Evolutionary conservation across 2,329 filamentous ascomycete species (phyloP).

Genomic region (Penicillium palitans): DNA sequence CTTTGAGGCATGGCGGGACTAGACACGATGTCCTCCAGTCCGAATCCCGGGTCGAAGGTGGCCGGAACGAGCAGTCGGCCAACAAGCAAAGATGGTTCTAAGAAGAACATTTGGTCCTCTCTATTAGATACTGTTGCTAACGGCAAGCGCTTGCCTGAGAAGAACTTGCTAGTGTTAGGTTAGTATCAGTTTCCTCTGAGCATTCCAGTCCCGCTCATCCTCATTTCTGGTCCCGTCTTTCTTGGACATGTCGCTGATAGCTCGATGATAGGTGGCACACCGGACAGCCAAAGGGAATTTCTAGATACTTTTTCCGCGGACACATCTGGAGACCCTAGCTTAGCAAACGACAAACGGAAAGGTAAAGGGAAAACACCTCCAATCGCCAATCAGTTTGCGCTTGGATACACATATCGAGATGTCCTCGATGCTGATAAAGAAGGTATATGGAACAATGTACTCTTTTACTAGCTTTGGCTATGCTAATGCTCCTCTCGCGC

Average conservation of each 20-base stretch:
- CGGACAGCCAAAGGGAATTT: conserved; percentile 82
- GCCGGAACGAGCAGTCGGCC: conserved; percentile 41
- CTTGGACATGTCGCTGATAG: conserved; percentile 20
- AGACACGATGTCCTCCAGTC: conserved; percentile 42
- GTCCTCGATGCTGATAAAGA: conserved; percentile 92
- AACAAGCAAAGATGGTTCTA: conserved; percentile 62
- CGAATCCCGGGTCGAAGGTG: conserved; percentile 36
- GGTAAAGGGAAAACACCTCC: conserved; percentile 66
- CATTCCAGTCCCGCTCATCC: neutral
- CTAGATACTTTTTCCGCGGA: conserved; percentile 60
- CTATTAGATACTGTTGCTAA: conserved; percentile 90
- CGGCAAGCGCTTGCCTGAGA: conserved; percentile 85
- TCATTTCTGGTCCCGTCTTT: conserved; percentile 11
- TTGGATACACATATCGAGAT: conserved; percentile 94
- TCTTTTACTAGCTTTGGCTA: neutral
- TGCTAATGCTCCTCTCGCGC: conserved; percentile 5
- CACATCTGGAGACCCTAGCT: conserved; percentile 39
- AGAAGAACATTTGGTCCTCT: conserved; percentile 90
- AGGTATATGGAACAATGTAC: conserved; percentile 53
- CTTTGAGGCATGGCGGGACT: conserved; percentile 37
- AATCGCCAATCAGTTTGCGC: conserved; percentile 85
- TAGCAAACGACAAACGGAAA: conserved; percentile 49
- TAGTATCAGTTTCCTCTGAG: conserved; percentile 31
- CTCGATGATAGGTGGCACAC: conserved; percentile 66
- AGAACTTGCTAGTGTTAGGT: conserved; percentile 86